Percentiles rank a stretch among this genome's conserved stretches.
phyloP scores from a whole-genome alignment of 768 basidiomycete genomes.

The Russula sp. region DNA sequence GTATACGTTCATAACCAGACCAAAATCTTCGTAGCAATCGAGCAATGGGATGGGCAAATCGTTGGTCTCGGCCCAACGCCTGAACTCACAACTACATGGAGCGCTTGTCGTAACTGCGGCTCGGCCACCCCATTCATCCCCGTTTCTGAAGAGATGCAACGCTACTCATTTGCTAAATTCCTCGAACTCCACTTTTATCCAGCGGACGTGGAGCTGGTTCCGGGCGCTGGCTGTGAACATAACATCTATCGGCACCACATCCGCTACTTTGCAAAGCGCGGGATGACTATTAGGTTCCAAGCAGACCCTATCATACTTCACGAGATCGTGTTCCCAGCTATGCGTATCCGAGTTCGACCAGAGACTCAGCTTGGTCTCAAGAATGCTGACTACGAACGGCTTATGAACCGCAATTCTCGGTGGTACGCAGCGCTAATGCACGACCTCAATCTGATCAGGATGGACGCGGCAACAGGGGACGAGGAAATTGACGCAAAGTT shows the following conservation, averaged over 20 bases:
- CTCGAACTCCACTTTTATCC: constrained; percentile 96
- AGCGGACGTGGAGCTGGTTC: constrained; percentile 75
- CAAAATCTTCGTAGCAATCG: constrained; percentile 76
- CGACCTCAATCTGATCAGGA: constrained; percentile 69
- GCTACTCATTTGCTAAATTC: constrained; percentile 94
- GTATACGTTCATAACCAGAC: constrained; percentile 90
- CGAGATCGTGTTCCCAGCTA: constrained; percentile 86
- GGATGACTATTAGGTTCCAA: constrained; percentile 85
- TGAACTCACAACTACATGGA: constrained; percentile 88
- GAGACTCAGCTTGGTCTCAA: constrained; percentile 87
- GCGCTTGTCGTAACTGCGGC: constrained; percentile 72
- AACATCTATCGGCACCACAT: constrained; percentile 92
- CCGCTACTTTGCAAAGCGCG: constrained; percentile 80
- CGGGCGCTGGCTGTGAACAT: constrained; percentile 86
- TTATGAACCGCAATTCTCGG: constrained; percentile 61
- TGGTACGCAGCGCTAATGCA: constrained; percentile 77
- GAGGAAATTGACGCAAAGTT: constrained; percentile 62
- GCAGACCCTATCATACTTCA: constrained; percentile 76
- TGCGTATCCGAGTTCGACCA: constrained; percentile 76
- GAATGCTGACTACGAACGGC: constrained; percentile 80
- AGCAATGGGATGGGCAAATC: constrained; percentile 81
- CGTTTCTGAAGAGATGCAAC: constrained; percentile 85
- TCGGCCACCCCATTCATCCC: constrained; percentile 83
- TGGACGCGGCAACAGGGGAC: constrained; percentile 75
- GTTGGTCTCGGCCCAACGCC: constrained; percentile 55